A percentile compares a stretch with the other conserved stretches of the same genome.
Conservation (phyloP, 2,329 filamentous ascomycete genomes). For the Phialophora tarda region DNA sequence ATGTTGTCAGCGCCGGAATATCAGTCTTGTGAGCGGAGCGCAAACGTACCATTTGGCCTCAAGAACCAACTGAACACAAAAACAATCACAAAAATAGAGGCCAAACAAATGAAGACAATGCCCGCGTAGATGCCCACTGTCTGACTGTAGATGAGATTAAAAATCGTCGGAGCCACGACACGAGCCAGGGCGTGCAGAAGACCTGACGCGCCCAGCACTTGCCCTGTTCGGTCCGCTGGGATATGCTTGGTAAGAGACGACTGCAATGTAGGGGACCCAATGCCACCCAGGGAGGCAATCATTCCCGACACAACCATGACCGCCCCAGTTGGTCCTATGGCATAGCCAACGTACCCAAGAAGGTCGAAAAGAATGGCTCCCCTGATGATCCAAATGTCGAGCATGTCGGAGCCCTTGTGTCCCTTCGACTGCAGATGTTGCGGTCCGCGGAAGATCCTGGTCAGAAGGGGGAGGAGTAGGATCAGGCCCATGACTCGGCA, state of each 20-base stretch:
- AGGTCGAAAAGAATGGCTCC: slow-evolving; percentile 76
- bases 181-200: slow-evolving; percentile 81
- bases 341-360: slow-evolving; percentile 76
- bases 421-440: slow-evolving; percentile 44
- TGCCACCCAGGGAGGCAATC: slow-evolving; percentile 77
- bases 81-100: slow-evolving; percentile 68
- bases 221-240: slow-evolving; percentile 77
- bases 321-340: slow-evolving; percentile 64
- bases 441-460: slow-evolving; percentile 70
- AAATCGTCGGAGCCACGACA: slow-evolving; percentile 78
- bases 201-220: slow-evolving; percentile 86
- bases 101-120: slow-evolving; percentile 79
- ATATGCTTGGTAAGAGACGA: slow-evolving; percentile 89
- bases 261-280: slow-evolving; percentile 84
- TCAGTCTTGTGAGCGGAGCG: not conserved
- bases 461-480: slow-evolving; percentile 74
- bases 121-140: slow-evolving; percentile 81
- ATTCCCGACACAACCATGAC: slow-evolving; percentile 75
- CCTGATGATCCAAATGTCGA: slow-evolving; percentile 80
- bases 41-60: slow-evolving; percentile 71
- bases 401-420: slow-evolving; percentile 72
- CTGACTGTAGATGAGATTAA: slow-evolving; percentile 82
- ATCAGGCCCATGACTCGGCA: slow-evolving; percentile 78
- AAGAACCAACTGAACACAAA: slow-evolving; percentile 73
- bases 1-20: slow-evolving; percentile 16